Conservation (phyloP, 495 filamentous ascomycete species). For the Polyplosphaeria fusca region DNA sequence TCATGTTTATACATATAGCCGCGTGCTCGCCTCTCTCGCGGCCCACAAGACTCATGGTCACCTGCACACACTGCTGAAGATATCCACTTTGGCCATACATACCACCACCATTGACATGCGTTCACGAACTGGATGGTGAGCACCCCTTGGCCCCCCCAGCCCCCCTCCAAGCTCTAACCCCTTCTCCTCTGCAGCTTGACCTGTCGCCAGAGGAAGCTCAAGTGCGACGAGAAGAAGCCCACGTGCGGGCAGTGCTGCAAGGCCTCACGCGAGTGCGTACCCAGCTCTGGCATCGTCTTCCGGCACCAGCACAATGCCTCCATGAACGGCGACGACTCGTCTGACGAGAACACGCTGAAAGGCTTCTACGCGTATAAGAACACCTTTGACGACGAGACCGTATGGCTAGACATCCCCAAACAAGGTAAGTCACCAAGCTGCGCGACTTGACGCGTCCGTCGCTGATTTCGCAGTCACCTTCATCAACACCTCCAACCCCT, state of each 20-base stretch:
- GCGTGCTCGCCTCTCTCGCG: no score
- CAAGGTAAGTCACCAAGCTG: constrained; percentile 41
- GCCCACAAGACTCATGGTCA: no score
- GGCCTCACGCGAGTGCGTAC: constrained; percentile 59
- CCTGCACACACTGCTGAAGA: no score
- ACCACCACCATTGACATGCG: constrained; percentile 17
- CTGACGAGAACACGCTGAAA: constrained; percentile 48
- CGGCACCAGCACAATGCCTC: constrained; percentile 72
- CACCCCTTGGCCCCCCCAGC: background rate
- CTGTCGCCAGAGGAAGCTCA: constrained; percentile 62
- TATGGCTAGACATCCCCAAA: constrained; percentile 64
- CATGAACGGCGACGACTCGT: constrained; percentile 54
- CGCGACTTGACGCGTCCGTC: background rate
- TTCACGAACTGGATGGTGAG: constrained; percentile 33
- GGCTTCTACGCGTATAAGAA: constrained; percentile 71
- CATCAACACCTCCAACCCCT: constrained; percentile 61
- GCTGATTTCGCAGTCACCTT: constrained; percentile 59
- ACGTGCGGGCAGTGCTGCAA: constrained; percentile 59
- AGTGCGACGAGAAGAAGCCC: constrained; percentile 61
- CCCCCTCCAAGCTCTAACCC: background rate
- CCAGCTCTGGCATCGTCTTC: constrained; percentile 62
- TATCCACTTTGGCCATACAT: constrained; percentile 3
- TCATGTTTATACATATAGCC: constrained; percentile 19
- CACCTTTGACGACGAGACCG: constrained; percentile 59
- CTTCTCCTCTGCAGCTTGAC: constrained; percentile 48